These are phyloP conservation scores for Halophytophthora batemanensis DNA, from an alignment of 352 stramenopile genomes.

Conservation along the genomic window DNA sequence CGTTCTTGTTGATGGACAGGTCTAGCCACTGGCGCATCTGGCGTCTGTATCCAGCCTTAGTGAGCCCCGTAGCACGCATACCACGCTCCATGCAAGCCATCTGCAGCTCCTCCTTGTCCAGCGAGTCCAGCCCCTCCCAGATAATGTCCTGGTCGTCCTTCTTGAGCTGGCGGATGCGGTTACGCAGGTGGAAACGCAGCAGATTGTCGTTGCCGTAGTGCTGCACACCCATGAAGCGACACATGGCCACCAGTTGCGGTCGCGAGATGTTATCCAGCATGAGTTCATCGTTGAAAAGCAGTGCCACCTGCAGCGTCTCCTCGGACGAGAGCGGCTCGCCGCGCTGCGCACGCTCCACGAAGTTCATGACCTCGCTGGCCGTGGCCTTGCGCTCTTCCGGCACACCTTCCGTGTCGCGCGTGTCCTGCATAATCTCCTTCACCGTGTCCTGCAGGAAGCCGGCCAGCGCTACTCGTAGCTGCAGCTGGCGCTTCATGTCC, in stretches of 20 bases:
- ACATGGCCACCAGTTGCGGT: constrained; percentile 97
- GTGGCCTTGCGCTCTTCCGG: constrained; percentile 76
- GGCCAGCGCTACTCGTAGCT: constrained; percentile 94
- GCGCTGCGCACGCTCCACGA: constrained; percentile 76
- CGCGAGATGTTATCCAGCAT: constrained; percentile 98
- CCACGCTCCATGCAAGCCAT: constrained; percentile 96
- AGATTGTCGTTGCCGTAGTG: constrained; percentile 97
- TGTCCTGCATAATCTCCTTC: constrained; percentile 85
- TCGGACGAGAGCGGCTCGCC: constrained; percentile 73
- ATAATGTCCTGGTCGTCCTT: constrained; percentile 99
- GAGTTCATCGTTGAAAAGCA: constrained; percentile 97
- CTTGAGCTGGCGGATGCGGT: constrained; percentile 92
- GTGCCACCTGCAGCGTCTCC: constrained; percentile 88
- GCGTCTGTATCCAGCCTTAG: constrained; percentile 93
- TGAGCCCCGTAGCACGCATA: constrained; percentile 96
- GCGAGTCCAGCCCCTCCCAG: constrained; percentile 96
- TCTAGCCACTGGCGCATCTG: constrained; percentile 98
- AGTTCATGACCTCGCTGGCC: constrained; percentile 81
- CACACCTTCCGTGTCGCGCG: constrained; percentile 72
- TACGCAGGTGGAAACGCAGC: constrained; percentile 94
- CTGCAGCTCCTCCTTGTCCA: constrained; percentile 98
- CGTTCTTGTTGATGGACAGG: constrained; percentile 97
- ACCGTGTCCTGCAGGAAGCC: constrained; percentile 98
- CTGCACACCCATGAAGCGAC: constrained; percentile 96
- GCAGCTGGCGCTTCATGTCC: constrained; percentile 97